A percentile compares a stretch with the other conserved stretches of the same genome.
These are phyloP conservation scores for Sistotremastrum niveocremeum DNA, from an alignment of 768 basidiomycete genomes.

Conservation along the genomic window DNA sequence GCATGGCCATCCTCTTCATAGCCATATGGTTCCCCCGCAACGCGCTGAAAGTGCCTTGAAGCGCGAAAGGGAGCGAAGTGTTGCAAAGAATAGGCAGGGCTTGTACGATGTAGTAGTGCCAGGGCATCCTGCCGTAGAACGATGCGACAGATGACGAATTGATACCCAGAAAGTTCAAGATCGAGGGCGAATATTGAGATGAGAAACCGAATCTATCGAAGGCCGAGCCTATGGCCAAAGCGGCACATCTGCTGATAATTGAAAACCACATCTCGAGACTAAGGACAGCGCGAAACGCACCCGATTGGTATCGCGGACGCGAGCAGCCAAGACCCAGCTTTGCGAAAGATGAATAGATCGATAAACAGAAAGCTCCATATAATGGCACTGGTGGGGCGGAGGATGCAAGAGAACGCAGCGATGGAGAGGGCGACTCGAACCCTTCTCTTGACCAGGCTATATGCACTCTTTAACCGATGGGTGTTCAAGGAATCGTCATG, in stretches of 20 bases:
- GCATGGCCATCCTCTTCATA: constrained; percentile 31
- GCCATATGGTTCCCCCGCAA: constrained; percentile 7
- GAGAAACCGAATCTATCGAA: too few relatives aligned
- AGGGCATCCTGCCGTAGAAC: constrained; percentile 82
- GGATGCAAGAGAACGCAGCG: constrained; percentile 64
- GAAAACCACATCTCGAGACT: too few relatives aligned
- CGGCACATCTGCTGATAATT: too few relatives aligned
- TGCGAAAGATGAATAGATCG: constrained; percentile 24
- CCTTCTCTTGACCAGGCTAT: neutral
- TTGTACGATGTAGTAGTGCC: constrained; percentile 85
- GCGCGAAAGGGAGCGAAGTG: constrained; percentile 56
- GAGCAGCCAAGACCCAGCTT: neutral
- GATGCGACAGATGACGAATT: constrained; percentile 78
- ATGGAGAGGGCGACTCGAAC: constrained; percentile 27
- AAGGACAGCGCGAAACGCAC: too few relatives aligned
- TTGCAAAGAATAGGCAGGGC: constrained; percentile 73
- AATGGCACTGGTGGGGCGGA: constrained; percentile 81
- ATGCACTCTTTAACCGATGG: neutral
- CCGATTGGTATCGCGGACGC: too few relatives aligned
- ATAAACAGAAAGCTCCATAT: constrained; percentile 69
- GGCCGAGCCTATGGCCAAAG: too few relatives aligned
- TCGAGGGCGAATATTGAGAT: too few relatives aligned
- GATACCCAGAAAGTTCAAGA: constrained; percentile 56
- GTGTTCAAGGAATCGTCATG: neutral
- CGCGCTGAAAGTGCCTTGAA: constrained; percentile 42